Base-by-base conservation (phyloP, 129 eudicot genomes). In the Mikania micrantha region DNA sequence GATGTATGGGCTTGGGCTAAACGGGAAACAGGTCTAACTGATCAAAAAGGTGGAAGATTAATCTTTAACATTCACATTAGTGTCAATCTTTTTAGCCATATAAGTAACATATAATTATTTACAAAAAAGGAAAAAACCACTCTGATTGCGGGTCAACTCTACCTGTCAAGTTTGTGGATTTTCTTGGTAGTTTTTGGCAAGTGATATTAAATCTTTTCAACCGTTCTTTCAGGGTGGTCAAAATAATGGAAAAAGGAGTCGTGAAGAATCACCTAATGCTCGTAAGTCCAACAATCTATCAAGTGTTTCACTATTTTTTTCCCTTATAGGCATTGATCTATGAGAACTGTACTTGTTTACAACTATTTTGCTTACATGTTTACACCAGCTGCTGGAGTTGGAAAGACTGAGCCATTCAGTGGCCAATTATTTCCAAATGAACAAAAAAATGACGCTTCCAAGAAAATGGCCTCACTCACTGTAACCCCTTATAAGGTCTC, bases 171-270 rank as follows among this genome's bases (percentile, higher is more conserved):
- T 35, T 15, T 13, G 47, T 40, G 67, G 4, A 65, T 58, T 60
- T 32, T 42, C 22, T 12, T 71, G 47, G 49, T 17, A 35, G 28
- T 9, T 54, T 57, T 6, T 38, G 66, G 47, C 44, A 35, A 25
- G 4, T 19, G 66, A 60, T 57, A 32, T 50, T 71, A 39, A 48
- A 69, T 7, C 11, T 40, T 41, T 49, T 70, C 52, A 48, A 31
- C 29, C 44, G 1, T 50, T 71, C 27, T 71, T 72, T 32, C 81
- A 88, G 98, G 85, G 83, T 60, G 83, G 66, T 82, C 80, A 77
- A 67, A 78, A 35, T 59, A 73, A 74, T 36, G 83, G 90, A 83
- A 93, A 89, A 77, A 88, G 95, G 76, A 87, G 88, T 36, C 83
- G 92, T 3, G 86, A 82, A 71, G 92, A 74, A 62, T 79, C 92